Evolutionary conservation across 2,329 filamentous ascomycete species (phyloP), one percentile per base, ranked within the genome.

Genomic region (Microascus cirrosus): DNA sequence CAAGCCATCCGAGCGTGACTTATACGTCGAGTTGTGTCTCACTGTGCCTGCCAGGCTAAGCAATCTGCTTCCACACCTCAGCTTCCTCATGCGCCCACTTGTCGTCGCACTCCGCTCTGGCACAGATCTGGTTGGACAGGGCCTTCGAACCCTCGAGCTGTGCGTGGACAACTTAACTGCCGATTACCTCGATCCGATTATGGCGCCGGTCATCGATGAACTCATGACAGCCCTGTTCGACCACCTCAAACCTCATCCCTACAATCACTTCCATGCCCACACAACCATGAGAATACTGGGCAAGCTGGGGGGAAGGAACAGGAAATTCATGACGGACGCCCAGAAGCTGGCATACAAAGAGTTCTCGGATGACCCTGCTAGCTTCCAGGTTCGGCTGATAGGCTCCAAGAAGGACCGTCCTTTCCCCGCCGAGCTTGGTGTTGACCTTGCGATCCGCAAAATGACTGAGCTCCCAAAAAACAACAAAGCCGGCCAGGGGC

Each of bases 81-180:
- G 89, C 70, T 97, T 95, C 67, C 77, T 99, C 53, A 99, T 99
- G 94, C 83, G 94, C 34, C 94, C 94, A 1, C 79, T 99, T 11
- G 95, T 97, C n/a, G 92, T 99, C 60, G 94, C 94, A 10, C 74
- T 99, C 56, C 84, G 92, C 59, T 91, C 92, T 20, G 92, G 93
- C 15, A 92, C 89, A 1, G 94, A 99, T 63, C 81, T 99, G 45
- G 93, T 99, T 20, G 92, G 92, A 0, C 95, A 99, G 70, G 94
- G 94, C 0, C 77, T 99, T 7, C 80, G 95, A 32, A 99, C 94
- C 0, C 76, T 99, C 5, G 94, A 99, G 67, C 81, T 99, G 1
- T 99, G 94, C 66, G 94, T 99, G 20, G 94, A 99, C 62, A 99
- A 99, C 65, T 80, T 99, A 0, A 99, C 95, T 0, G 93, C 94